Conservation (phyloP, 331 rosid species). For the Telfairia occidentalis region DNA sequence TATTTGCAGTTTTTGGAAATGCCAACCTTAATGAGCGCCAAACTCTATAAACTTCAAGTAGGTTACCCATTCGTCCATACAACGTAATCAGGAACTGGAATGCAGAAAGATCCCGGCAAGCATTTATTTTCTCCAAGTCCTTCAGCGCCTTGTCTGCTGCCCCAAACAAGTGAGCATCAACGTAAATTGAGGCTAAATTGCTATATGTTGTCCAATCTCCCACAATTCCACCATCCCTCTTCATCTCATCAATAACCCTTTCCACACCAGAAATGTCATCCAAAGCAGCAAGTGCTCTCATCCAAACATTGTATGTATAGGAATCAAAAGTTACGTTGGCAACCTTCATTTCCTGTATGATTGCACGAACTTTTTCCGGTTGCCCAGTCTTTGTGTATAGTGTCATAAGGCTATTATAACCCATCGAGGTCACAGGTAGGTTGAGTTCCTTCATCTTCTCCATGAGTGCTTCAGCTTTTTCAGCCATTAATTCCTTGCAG, state of each 20-base stretch:
- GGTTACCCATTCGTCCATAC: conserved; percentile 54
- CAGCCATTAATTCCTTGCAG: conserved; percentile 77
- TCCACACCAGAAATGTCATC: conserved; percentile 66
- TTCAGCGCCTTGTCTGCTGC: conserved; percentile 70
- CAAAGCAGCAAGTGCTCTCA: conserved; percentile 73
- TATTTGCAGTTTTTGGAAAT: conserved; percentile 62
- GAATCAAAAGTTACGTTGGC: conserved; percentile 42
- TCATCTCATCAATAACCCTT: conserved; percentile 83
- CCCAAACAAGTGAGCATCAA: conserved; percentile 45
- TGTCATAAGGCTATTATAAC: conserved; percentile 80
- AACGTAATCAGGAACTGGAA: conserved; percentile 75
- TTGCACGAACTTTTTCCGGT: conserved; percentile 52
- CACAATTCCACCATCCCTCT: conserved; percentile 60
- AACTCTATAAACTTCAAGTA: conserved; percentile 56
- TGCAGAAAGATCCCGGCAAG: conserved; percentile 42
- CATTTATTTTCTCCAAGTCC: conserved; percentile 76
- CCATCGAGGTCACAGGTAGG: conserved; percentile 55
- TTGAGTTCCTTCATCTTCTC: conserved; percentile 80
- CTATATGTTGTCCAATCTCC: conserved; percentile 85
- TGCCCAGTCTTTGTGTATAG: conserved; percentile 50
- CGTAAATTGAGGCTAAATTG: conserved; percentile 74
- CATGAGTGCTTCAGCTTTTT: conserved; percentile 65
- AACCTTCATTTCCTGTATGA: conserved; percentile 69
- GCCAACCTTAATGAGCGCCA: conserved; percentile 93
- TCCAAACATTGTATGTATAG: conserved; percentile 73